phyloP scores from a whole-genome alignment of 441 rosid genomes.

The Geranium incanum region DNA sequence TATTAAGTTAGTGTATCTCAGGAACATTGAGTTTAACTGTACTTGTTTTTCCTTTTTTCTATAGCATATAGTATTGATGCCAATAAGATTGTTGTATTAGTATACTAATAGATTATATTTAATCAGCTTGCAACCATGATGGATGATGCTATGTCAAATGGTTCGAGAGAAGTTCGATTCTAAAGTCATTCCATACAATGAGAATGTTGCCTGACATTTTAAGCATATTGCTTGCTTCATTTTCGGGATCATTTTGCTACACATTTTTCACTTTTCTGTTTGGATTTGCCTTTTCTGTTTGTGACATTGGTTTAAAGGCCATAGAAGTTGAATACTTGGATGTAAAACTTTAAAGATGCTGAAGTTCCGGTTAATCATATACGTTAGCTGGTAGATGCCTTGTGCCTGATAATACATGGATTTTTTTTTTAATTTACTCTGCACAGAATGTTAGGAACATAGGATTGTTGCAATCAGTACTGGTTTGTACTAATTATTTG shows the following conservation, averaged over 20 bases:
- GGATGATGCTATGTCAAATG: slow-evolving; percentile 9
- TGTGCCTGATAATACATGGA: no score
- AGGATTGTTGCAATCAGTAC: no score
- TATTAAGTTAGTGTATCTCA: neutral
- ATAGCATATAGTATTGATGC: neutral
- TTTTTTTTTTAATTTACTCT: no score
- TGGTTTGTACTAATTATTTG: no score
- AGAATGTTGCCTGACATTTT: neutral
- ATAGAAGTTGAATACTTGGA: neutral
- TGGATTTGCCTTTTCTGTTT: no score
- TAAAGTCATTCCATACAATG: no score
- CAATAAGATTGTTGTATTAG: neutral
- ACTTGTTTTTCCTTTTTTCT: neutral
- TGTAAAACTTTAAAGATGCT: no score
- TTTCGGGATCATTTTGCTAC: neutral
- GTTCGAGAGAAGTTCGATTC: slow-evolving; percentile 17
- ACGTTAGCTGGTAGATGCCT: no score
- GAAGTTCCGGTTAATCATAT: no score
- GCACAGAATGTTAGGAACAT: no score
- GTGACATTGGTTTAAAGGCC: neutral
- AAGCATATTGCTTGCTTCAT: neutral
- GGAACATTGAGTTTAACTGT: neutral
- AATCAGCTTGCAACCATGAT: slow-evolving; percentile 2
- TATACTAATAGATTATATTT: neutral
- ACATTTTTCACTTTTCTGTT: neutral